A percentile compares a stretch with the other conserved stretches of the same genome.
phyloP scores from a whole-genome alignment of 164 flowering plant species.

The Saururus chinensis region DNA sequence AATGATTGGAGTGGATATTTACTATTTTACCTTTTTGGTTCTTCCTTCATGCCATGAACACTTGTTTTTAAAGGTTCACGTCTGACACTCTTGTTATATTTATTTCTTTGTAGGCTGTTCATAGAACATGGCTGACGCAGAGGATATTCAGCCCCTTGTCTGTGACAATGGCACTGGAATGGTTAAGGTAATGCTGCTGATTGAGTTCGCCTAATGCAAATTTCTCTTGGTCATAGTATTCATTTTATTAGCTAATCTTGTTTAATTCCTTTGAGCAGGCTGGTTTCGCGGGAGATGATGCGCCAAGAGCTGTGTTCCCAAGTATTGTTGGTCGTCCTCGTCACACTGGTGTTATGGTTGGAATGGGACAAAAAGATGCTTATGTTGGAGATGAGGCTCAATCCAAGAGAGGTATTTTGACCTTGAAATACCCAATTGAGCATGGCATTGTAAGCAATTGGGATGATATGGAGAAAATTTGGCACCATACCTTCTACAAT shows the following conservation, averaged over 20 bases:
- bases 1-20: too few relatives aligned
- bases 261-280: conserved; percentile 22
- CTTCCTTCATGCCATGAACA: too few relatives aligned
- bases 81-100: not conserved
- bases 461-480: conserved; percentile 76
- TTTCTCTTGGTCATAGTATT: too few relatives aligned
- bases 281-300: conserved; percentile 74
- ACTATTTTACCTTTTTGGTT: too few relatives aligned
- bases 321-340: conserved; percentile 58
- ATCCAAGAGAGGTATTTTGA: conserved; percentile 53
- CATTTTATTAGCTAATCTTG: not conserved
- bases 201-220: too few relatives aligned
- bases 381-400: conserved; percentile 64
- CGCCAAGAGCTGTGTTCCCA: conserved; percentile 68
- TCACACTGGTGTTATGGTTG: conserved; percentile 65
- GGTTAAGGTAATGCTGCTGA: conserved; percentile 3
- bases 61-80: not conserved
- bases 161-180: conserved; percentile 10
- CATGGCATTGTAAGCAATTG: conserved; percentile 73
- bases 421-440: conserved; percentile 64
- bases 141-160: conserved; percentile 9
- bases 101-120: not conserved
- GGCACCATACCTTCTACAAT: conserved; percentile 61
- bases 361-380: conserved; percentile 61
- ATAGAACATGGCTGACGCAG: conserved; percentile 5